These are phyloP conservation scores for Trichosporon inkin DNA, from an alignment of 1,284 basidiomycete species.

Conservation along the genomic window DNA sequence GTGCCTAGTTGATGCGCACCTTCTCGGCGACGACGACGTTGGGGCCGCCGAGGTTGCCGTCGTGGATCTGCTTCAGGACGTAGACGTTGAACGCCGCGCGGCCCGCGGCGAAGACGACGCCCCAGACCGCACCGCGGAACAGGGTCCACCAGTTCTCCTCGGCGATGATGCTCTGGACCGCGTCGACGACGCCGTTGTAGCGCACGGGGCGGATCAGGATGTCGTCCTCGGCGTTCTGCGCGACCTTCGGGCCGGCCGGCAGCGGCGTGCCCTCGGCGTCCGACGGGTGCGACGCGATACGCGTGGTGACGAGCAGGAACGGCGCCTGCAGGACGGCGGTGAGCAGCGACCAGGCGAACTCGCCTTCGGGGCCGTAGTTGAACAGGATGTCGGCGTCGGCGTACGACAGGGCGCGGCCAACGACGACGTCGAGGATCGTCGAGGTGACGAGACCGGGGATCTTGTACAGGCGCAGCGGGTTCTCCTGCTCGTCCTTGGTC, in stretches of 20 bases:
- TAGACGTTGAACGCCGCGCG: constrained; percentile 2
- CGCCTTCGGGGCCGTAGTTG: constrained; percentile 5
- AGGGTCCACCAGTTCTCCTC: constrained; percentile 5
- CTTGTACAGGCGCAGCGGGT: neutral
- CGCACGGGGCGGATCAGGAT: constrained; percentile 3
- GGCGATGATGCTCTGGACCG: constrained; percentile 1
- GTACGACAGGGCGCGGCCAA: neutral
- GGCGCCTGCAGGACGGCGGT: neutral
- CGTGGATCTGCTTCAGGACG: constrained; percentile 1
- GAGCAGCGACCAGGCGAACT: constrained; percentile 2
- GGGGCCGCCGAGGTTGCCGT: neutral
- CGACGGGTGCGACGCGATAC: constrained; percentile 2
- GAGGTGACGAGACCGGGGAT: constrained; percentile 7
- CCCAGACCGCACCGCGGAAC: constrained; percentile 4
- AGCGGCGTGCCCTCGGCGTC: constrained; percentile 3
- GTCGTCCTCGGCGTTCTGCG: neutral
- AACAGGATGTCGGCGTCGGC: constrained; percentile 6
- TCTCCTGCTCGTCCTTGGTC: constrained; percentile 2
- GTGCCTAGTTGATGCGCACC: neutral
- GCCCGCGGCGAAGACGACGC: constrained; percentile 2
- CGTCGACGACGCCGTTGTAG: constrained; percentile 5
- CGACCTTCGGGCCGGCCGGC: neutral
- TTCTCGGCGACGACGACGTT: no score
- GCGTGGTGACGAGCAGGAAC: constrained; percentile 1
- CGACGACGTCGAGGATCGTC: neutral